These are phyloP conservation scores for Suillus subaureus DNA, from an alignment of 768 basidiomycete genomes.

Conservation along the genomic window DNA sequence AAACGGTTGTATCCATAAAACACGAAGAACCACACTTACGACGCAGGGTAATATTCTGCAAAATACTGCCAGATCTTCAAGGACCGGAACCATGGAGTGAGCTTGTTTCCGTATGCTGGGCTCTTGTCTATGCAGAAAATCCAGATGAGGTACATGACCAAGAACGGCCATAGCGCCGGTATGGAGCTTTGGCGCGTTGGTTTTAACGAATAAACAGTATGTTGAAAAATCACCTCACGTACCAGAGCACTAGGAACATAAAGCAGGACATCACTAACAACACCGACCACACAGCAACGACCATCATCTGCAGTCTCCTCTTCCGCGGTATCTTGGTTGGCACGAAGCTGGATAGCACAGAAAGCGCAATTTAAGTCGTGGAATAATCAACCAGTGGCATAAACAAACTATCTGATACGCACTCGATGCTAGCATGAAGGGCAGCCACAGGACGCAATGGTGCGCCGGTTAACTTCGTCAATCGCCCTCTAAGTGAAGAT, in stretches of 20 bases:
- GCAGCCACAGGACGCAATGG: conserved; percentile 65
- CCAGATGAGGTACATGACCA: conserved; percentile 82
- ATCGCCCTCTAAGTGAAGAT: conserved; percentile 57
- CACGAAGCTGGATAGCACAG: conserved; percentile 59
- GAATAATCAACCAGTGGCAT: background rate
- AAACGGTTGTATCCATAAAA: background rate
- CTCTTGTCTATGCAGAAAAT: conserved; percentile 71
- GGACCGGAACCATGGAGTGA: conserved; percentile 74
- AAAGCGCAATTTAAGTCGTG: conserved; percentile 2
- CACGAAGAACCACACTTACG: conserved; percentile 60
- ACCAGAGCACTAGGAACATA: conserved; percentile 84
- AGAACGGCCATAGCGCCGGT: conserved; percentile 85
- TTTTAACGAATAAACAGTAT: background rate
- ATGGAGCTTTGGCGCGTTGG: conserved; percentile 62
- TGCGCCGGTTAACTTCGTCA: conserved; percentile 62
- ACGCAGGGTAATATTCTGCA: conserved; percentile 88
- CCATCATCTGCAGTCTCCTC: conserved; percentile 85
- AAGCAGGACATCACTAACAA: conserved; percentile 67
- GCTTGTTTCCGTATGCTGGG: conserved; percentile 71
- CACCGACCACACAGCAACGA: conserved; percentile 88
- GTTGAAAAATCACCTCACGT: conserved; percentile 26
- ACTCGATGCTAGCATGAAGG: conserved; percentile 77
- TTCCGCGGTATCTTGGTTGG: conserved; percentile 85
- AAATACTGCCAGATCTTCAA: conserved; percentile 83
- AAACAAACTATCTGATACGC: conserved; percentile 29